Percentiles rank a stretch among this genome's conserved stretches.
Evolutionary conservation across 257 asterid species (phyloP).

Genomic region (Eustoma russellianum): DNA sequence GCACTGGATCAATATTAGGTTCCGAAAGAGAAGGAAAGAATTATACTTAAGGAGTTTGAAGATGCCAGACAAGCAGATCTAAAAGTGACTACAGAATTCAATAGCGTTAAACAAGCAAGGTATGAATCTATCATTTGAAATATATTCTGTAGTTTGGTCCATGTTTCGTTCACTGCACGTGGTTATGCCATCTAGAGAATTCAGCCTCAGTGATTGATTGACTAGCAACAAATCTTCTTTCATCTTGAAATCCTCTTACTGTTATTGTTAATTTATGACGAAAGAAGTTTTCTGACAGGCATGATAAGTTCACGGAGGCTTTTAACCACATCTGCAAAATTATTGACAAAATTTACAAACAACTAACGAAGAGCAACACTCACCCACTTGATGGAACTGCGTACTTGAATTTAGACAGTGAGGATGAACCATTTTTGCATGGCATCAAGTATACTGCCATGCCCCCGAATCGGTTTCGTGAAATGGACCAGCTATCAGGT

Average conservation of each 20-base stretch:
- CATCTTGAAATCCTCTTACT: too few relatives aligned
- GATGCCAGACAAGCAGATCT: constrained; percentile 82
- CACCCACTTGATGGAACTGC: too few relatives aligned
- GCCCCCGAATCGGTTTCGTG: constrained; percentile 98
- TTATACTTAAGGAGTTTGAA: constrained; percentile 78
- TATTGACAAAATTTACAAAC: constrained; percentile 88
- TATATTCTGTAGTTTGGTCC: too few relatives aligned
- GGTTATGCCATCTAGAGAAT: too few relatives aligned
- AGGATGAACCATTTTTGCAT: constrained; percentile 89
- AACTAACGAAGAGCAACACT: constrained; percentile 80
- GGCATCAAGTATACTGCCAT: constrained; percentile 95
- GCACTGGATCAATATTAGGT: constrained; percentile 89
- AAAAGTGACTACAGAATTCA: constrained; percentile 57
- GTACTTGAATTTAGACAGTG: too few relatives aligned
- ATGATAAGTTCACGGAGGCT: constrained; percentile 80
- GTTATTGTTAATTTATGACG: too few relatives aligned
- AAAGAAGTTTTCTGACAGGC: constrained; percentile 34
- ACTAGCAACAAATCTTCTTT: too few relatives aligned
- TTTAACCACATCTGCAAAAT: constrained; percentile 72
- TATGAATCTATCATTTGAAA: too few relatives aligned
- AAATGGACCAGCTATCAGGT: constrained; percentile 92
- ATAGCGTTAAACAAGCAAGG: constrained; percentile 66
- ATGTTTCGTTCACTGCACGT: too few relatives aligned
- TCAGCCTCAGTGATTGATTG: too few relatives aligned
- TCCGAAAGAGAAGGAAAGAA: constrained; percentile 66